Conservation (phyloP, 139 green algal species). For the Coccomyxa sp. region DNA sequence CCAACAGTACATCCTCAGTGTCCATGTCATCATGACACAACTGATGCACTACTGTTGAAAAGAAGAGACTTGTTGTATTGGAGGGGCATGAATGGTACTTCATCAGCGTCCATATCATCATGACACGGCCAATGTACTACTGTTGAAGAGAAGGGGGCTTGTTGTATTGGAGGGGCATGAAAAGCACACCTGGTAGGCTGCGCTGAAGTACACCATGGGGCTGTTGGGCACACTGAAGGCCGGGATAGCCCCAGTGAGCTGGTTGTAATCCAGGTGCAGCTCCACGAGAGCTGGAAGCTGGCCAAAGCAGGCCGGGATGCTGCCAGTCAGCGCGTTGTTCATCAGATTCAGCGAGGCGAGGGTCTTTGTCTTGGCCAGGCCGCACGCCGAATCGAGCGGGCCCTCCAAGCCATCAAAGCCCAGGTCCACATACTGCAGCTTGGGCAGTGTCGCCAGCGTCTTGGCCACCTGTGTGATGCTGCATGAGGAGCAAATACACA, state of each 20-base stretch:
- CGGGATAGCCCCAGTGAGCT: neutral
- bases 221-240: neutral
- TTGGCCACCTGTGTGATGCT: neutral
- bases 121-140: no score
- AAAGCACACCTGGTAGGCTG: neutral
- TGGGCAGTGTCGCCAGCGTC: neutral
- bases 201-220: neutral
- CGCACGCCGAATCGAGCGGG: neutral
- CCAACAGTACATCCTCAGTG: no score
- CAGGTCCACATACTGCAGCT: slow-evolving; percentile 1
- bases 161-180: no score
- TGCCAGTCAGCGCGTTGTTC: slow-evolving; percentile 1
- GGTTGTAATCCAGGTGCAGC: neutral
- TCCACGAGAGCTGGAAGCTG: no score
- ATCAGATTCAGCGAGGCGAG: neutral
- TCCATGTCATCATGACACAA: no score
- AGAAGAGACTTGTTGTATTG: no score
- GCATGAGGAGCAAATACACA: neutral
- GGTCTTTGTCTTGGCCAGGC: neutral
- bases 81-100: no score
- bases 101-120: no score
- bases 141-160: no score
- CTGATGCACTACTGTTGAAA: no score
- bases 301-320: neutral
- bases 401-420: neutral